phyloP scores from a whole-genome alignment of 202 grass and related monocot genomes.

The Elaeis oleifera region DNA sequence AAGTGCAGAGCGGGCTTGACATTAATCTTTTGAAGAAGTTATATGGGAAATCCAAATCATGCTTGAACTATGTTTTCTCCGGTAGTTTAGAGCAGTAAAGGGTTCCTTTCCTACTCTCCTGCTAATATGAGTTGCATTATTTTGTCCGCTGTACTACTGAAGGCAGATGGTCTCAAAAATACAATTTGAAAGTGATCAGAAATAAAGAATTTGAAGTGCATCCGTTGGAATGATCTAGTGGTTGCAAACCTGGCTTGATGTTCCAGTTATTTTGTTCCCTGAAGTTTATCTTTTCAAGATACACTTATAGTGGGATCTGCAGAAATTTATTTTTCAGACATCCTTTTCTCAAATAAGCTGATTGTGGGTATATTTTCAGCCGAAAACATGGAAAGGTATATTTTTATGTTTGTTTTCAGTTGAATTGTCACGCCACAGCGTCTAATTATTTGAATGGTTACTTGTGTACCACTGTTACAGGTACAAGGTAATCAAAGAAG shows the following conservation, averaged over 20 bases:
- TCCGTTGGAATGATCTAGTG: neutral
- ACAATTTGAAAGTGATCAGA: too few species aligned
- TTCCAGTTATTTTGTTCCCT: constrained; percentile 27
- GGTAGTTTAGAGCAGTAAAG: too few species aligned
- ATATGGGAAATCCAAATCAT: too few species aligned
- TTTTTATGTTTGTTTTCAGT: neutral
- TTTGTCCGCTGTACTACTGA: too few species aligned
- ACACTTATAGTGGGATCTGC: constrained; percentile 23
- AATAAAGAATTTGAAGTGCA: constrained; percentile 1
- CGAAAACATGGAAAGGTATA: constrained; percentile 79
- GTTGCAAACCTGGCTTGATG: neutral
- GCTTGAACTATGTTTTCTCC: too few species aligned
- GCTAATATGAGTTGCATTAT: too few species aligned
- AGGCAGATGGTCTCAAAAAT: too few species aligned
- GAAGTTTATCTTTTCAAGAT: constrained; percentile 28
- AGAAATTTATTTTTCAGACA: constrained; percentile 33
- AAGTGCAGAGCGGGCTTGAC: too few species aligned
- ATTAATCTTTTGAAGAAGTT: too few species aligned
- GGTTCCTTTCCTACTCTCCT: too few species aligned
- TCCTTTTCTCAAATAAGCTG: constrained; percentile 46
- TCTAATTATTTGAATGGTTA: constrained; percentile 1
- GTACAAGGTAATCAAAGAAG: constrained; percentile 63
- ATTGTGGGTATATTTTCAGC: constrained; percentile 27
- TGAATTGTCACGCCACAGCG: too few species aligned
- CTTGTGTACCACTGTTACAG: constrained; percentile 17